Percentiles rank a stretch among this genome's conserved stretches.
These are phyloP conservation scores for Ampelomyces quisqualis DNA, from an alignment of 2,329 filamentous ascomycete species.

Conservation along the genomic window DNA sequence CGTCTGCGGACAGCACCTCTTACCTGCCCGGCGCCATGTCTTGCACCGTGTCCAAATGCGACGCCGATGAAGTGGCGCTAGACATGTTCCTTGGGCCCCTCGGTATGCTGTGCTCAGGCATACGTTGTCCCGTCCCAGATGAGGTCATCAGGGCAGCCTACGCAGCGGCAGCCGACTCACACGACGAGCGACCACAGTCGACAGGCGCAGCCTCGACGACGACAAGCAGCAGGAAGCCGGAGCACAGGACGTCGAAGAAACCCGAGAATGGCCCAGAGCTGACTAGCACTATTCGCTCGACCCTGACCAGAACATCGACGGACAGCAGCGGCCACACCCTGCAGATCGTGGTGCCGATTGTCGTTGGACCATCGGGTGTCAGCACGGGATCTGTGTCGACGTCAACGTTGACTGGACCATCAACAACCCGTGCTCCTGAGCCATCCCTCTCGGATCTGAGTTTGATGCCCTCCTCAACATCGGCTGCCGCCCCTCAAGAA, in stretches of 20 bases:
- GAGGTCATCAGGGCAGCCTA: constrained; percentile 24
- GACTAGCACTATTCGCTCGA: constrained; percentile 20
- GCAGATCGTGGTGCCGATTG: constrained; percentile 24
- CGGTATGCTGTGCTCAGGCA: constrained; percentile 19
- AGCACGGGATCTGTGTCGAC: constrained; percentile 23
- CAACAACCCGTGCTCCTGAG: constrained; percentile 9
- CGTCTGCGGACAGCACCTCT: constrained; percentile 16
- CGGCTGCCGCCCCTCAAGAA: constrained; percentile 10
- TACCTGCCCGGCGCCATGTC: constrained; percentile 23
- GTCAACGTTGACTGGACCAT: constrained; percentile 15
- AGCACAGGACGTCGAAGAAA: constrained; percentile 7
- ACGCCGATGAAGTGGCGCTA: constrained; percentile 14
- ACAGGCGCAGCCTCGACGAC: constrained; percentile 6
- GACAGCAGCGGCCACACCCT: constrained; percentile 25
- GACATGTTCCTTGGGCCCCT: constrained; percentile 21
- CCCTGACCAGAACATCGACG: constrained; percentile 23
- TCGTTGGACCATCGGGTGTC: constrained; percentile 24
- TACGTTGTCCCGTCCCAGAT: constrained; percentile 19
- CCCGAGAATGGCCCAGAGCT: constrained; percentile 7
- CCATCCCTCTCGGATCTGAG: constrained; percentile 8
- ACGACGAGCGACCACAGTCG: constrained; percentile 3
- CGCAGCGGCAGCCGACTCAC: constrained; percentile 12
- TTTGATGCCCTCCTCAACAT: constrained; percentile 6
- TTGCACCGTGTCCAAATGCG: constrained; percentile 21
- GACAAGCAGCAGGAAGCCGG: constrained; percentile 4